Evolutionary conservation across 2,329 filamentous ascomycete genomes (phyloP), one percentile per base, ranked within the genome.

Genomic region (Colletotrichum chlorophyti): DNA sequence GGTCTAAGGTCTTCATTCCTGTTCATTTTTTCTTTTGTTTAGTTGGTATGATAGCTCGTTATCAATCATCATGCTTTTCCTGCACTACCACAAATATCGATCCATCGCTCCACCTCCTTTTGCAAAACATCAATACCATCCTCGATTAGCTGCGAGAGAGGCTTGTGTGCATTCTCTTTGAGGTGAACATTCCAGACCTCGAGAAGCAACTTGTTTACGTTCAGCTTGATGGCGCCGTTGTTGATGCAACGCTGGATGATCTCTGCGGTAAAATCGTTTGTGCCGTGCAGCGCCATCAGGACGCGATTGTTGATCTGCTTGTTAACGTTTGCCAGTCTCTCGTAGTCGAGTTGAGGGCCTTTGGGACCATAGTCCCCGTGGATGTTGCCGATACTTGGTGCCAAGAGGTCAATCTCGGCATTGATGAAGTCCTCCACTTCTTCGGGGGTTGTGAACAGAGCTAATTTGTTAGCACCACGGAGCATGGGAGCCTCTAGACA

Each of bases 301-400:
- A 59, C 55, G 4, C 55, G 55, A 2, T 34, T 40, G 12, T 45
- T 12, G 7, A 59, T 49, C 21, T 59, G 55, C 24, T 43, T 55
- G 6, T 76, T 74, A 64, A 82, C 72, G 58, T 49, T 69, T n/a
- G 75, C 68, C 3, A 84, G 72, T 3, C 76, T 68, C 24, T 75
- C 83, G 68, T 84, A 88, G 66, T 90, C 87, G 15, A 89, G 71
- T 68, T 81, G 77, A 21, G 87, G 84, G 0, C 88, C 89, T 14
- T 83, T 74, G 0, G 84, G 81, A 0, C 88, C 88, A 71, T 92
- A 91, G 65, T 87, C 84, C 6, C 89, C 89, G 72, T 92, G 89
- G 40, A 92, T 86, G 66, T 91, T 92, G 4, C 89, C 89, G 73
- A 92, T 91, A 1, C 88, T 88, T 0, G 89, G 90, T 3, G 90